Evolutionary conservation across 2,329 filamentous ascomycete genomes (phyloP).

Genomic region (Arthrinium puccinioides): DNA sequence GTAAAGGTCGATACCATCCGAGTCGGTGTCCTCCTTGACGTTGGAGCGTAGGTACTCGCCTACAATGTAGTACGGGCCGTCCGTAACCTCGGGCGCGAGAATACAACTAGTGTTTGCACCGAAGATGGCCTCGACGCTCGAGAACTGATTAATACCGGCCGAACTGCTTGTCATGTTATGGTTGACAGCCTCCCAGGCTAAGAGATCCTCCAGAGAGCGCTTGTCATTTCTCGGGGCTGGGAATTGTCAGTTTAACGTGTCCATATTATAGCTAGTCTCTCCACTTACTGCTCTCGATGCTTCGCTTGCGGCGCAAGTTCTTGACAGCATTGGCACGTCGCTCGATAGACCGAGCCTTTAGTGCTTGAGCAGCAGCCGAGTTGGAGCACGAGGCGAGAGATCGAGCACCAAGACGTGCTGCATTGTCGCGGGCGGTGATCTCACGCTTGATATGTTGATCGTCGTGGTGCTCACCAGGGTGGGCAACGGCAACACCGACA

Average conservation of each 20-base stretch:
- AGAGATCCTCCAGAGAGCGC: constrained; percentile 22
- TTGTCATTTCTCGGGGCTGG: constrained; percentile 23
- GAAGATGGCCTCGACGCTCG: constrained; percentile 24
- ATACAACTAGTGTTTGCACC: constrained; percentile 27
- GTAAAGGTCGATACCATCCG: constrained; percentile 33
- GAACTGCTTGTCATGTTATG: constrained; percentile 23
- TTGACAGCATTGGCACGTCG: constrained; percentile 31
- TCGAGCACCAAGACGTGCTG: constrained; percentile 23
- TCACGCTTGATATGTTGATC: constrained; percentile 23
- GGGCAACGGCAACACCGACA: constrained; percentile 18
- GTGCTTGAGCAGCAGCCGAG: constrained; percentile 27
- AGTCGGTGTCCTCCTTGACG: constrained; percentile 30
- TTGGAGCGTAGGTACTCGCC: constrained; percentile 38
- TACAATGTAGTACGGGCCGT: constrained; percentile 35
- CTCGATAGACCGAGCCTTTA: constrained; percentile 30
- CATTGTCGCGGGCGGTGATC: constrained; percentile 23
- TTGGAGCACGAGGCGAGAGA: constrained; percentile 32
- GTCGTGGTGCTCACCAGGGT: constrained; percentile 24
- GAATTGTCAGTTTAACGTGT: too few species aligned
- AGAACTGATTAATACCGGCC: constrained; percentile 21
- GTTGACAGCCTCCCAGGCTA: constrained; percentile 25
- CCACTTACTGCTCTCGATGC: constrained; percentile 19
- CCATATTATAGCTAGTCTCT: neutral
- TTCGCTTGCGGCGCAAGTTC: constrained; percentile 29
- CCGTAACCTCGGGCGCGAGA: constrained; percentile 25